Percentiles rank a stretch among this genome's conserved stretches.
Evolutionary conservation across 129 eudicot species (phyloP).

Genomic region (Erigeron canadensis): DNA sequence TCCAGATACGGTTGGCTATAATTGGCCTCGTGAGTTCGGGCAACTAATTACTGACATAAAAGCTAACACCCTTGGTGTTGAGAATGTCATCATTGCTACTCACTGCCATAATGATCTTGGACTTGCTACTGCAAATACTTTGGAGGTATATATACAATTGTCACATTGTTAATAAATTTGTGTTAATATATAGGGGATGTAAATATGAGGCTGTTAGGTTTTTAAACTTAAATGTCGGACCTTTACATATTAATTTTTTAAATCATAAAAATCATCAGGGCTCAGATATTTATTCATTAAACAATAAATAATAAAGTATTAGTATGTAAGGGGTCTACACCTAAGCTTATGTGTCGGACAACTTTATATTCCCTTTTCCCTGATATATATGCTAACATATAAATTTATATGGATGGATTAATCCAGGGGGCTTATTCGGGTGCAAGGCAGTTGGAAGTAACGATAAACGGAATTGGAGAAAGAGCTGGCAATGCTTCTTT

Average conservation of each 20-base stretch:
- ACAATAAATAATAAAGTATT: no score
- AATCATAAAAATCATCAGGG: no score
- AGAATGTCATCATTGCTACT: constrained; percentile 62
- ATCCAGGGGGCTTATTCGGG: constrained; percentile 85
- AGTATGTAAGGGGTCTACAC: no score
- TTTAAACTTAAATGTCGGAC: no score
- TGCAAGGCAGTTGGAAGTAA: constrained; percentile 84
- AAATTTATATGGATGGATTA: neutral
- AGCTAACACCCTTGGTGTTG: constrained; percentile 51
- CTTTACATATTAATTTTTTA: no score
- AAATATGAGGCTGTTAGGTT: no score
- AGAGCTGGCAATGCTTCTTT: constrained; percentile 94
- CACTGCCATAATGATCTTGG: constrained; percentile 81
- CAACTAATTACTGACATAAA: constrained; percentile 59
- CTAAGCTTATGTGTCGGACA: no score
- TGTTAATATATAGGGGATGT: no score
- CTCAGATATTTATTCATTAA: no score
- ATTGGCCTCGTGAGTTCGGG: constrained; percentile 56
- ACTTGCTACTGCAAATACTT: constrained; percentile 65
- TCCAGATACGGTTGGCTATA: constrained; percentile 80
- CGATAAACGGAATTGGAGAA: constrained; percentile 89
- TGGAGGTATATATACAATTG: constrained; percentile 40
- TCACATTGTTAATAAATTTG: neutral
- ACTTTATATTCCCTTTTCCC: no score
- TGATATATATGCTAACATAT: neutral